Base-by-base conservation (phyloP, 768 basidiomycete genomes). In the Serendipita sp. region DNA sequence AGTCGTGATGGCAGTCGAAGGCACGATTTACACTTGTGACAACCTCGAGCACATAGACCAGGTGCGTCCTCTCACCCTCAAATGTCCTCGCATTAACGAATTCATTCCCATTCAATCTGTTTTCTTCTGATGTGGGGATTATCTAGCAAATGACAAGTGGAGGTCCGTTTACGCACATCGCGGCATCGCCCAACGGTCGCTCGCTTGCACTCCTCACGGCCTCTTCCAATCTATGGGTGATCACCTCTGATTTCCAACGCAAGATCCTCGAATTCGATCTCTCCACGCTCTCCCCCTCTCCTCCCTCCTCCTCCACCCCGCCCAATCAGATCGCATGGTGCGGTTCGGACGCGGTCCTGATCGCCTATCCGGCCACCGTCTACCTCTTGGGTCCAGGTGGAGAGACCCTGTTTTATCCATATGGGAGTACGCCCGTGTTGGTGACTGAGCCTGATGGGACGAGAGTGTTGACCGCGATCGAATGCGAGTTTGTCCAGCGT, bases 111-210 rank as follows among this genome's bases (percentile, higher is more conserved):
- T 33, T 58, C 24, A 2, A 5, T 28, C 2, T 33, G 1, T 38
- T 17, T n/a, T 28, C 41, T 67, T 24, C 96, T 72, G 83, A 86
- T 11, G 75, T 97, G n/a, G n/a, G n/a, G n/a, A n/a, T n/a, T n/a
- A n/a, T n/a, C n/a, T n/a, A n/a, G n/a, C n/a, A n/a, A n/a, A n/a
- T n/a, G n/a, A 38, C 14, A 7, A 84, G 85, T 5, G 81, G 88
- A 33, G 95, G 94, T 0, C 96, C 96, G 1, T 97, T 97, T 72
- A 80, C 80, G 0, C 86, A 87, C 67, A 79, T 98, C 60, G 81
- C 87, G 0, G 87, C 90, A 2, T 97, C 95, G 0, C 95, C 96
- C 0, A 94, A 93, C 67, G 95, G 95, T 41, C 92, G 94, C 68
- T 85, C 91, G 50, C 78, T 98, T 16, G 92, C 92, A 0, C 75